Base-by-base conservation (phyloP, 768 basidiomycete species). In the Sarcomyxa edulis region DNA sequence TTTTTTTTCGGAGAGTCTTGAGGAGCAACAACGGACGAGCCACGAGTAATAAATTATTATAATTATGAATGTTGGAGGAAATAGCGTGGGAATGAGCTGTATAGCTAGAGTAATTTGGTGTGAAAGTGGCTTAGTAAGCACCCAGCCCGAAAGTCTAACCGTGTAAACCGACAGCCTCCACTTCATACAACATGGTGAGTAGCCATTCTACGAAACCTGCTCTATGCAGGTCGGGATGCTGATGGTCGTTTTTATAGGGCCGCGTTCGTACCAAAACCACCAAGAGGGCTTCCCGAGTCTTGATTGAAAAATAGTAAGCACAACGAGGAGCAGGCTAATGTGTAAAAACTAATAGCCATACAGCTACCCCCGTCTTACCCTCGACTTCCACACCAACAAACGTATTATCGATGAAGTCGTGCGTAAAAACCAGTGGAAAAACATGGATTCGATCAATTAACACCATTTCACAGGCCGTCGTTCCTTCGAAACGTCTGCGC, bases 311-410 rank as follows among this genome's bases (percentile, higher is more conserved):
- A 80, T 99, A 97, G 87, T 90, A 56, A 61, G 87, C 75, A 37
- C n/a, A n/a, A n/a, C n/a, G n/a, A n/a, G n/a, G n/a, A n/a, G n/a
- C n/a, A n/a, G n/a, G n/a, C n/a, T 11, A 18, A n/a, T n/a, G n/a
- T n/a, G n/a, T n/a, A n/a, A n/a, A n/a, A n/a, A n/a, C n/a, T n/a
- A n/a, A n/a, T 7, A n/a, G n/a, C 39, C 30, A 20, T 14, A 16
- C 56, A 91, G 87, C 81, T 99, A 99, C 75, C 95, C 95, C 53
- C 90, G 95, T 59, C 82, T 99, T 54, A 98, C 95, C 50, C 87
- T 97, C 64, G 95, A 98, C 65, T 98, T 98, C 69, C 93, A 97
- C 81, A 96, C 93, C 63, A 97, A 97, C 84, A 97, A 97, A 72
- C 84, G 93, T 50, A 90, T 95, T 65, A 91, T 95, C 66, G 89